These are phyloP conservation scores for Pistacia vera DNA, from an alignment of 345 rosid species.

Conservation along the genomic window DNA sequence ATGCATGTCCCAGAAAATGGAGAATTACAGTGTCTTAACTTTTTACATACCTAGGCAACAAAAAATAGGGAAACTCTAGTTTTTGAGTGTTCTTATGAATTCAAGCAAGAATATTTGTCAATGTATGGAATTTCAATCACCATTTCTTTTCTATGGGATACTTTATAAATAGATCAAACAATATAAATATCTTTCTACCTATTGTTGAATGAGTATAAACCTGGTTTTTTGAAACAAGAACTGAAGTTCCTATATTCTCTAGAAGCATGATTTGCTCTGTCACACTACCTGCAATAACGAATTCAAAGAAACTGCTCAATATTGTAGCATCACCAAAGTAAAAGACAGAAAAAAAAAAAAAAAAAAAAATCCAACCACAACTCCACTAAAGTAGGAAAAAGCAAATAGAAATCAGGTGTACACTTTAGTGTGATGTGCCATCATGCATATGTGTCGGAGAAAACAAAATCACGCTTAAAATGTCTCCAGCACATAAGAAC, in stretches of 20 bases:
- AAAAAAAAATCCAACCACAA: neutral
- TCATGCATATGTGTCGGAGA: neutral
- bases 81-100: neutral
- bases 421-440: neutral
- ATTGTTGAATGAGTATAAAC: conserved; percentile 27
- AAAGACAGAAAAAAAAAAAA: neutral
- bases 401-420: neutral
- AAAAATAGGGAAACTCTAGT: neutral
- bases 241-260: conserved; percentile 97
- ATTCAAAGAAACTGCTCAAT: conserved; percentile 18
- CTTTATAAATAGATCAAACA: neutral
- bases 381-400: neutral
- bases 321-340: neutral
- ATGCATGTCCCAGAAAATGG: neutral
- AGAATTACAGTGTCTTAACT: neutral
- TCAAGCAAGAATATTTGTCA: neutral
- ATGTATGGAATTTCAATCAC: neutral
- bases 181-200: neutral
- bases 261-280: conserved; percentile 98
- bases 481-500: neutral
- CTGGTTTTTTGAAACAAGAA: conserved; percentile 90
- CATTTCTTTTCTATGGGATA: neutral
- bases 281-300: conserved; percentile 53
- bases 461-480: neutral
- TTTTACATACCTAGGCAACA: neutral